phyloP scores from a whole-genome alignment of 2,329 filamentous ascomycete genomes.

The Aspergillus melleus region DNA sequence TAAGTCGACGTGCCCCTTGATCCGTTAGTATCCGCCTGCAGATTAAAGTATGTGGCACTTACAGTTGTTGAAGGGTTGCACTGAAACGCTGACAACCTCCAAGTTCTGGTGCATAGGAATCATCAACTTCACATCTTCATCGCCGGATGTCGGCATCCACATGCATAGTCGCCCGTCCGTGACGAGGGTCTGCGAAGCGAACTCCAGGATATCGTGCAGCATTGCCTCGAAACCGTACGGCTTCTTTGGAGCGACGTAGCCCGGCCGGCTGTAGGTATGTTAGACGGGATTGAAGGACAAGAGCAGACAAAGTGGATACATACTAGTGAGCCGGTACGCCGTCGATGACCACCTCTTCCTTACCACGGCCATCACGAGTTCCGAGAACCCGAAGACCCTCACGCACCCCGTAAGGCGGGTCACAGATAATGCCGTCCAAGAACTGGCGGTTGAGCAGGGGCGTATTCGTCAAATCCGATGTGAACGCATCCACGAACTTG shows the following conservation, averaged over 20 bases:
- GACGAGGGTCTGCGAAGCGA: conserved; percentile 74
- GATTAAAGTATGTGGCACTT: conserved; percentile 25
- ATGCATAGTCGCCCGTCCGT: conserved; percentile 79
- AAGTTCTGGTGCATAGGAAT: conserved; percentile 76
- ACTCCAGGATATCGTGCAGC: conserved; percentile 84
- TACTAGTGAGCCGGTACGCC: conserved; percentile 70
- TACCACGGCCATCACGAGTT: conserved; percentile 59
- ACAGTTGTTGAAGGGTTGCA: conserved; percentile 90
- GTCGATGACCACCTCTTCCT: conserved; percentile 63
- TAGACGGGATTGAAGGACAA: not conserved
- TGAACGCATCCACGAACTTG: conserved; percentile 73
- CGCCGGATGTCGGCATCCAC: conserved; percentile 95
- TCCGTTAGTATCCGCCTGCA: not conserved
- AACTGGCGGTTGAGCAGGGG: conserved; percentile 64
- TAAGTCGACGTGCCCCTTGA: conserved; percentile 81
- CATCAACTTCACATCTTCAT: conserved; percentile 72
- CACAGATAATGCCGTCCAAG: conserved; percentile 90
- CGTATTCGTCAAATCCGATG: conserved; percentile 83
- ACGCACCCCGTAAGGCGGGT: conserved; percentile 92
- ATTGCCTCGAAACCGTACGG: conserved; percentile 91
- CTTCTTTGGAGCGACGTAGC: conserved; percentile 82
- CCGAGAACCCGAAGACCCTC: conserved; percentile 90
- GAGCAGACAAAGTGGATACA: conserved; percentile 23
- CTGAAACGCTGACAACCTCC: conserved; percentile 71
- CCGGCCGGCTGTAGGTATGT: conserved; percentile 50